These are phyloP conservation scores for Sporothrix sp. DNA, from an alignment of 2,329 filamentous ascomycete genomes.

Conservation along the genomic window DNA sequence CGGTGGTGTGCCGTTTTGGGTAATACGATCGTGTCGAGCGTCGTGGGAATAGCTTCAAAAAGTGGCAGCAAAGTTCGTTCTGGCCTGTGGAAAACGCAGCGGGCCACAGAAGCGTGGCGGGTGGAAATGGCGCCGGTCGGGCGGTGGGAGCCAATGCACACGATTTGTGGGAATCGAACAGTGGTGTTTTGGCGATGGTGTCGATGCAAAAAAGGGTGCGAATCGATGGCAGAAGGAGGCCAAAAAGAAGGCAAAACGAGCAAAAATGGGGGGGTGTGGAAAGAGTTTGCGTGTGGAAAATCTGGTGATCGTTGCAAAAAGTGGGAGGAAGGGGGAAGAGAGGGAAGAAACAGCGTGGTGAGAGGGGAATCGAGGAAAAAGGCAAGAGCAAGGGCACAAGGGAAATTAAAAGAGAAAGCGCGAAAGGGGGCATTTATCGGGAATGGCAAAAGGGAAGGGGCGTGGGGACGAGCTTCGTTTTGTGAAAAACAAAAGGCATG, in stretches of 20 bases:
- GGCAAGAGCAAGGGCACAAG: constrained; percentile 7
- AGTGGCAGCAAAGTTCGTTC: neutral
- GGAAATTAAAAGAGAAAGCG: constrained; percentile 10
- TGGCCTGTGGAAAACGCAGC: neutral
- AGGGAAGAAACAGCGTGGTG: constrained; percentile 12
- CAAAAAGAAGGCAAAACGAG: constrained; percentile 10
- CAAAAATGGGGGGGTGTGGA: constrained; percentile 18
- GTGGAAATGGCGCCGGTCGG: constrained; percentile 20
- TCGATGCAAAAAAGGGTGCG: constrained; percentile 12
- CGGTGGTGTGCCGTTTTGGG: constrained; percentile 2
- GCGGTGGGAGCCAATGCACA: constrained; percentile 23
- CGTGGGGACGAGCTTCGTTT: constrained; percentile 44
- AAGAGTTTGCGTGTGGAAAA: constrained; percentile 24
- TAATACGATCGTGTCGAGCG: constrained; percentile 1
- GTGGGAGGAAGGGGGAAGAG: neutral
- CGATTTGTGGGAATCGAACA: constrained; percentile 26
- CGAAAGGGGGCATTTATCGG: constrained; percentile 25
- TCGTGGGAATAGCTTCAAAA: constrained; percentile 16
- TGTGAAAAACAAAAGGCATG: constrained; percentile 21
- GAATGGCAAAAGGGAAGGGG: constrained; percentile 19
- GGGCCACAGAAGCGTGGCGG: constrained; percentile 5
- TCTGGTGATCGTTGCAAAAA: constrained; percentile 11
- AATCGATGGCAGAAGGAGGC: constrained; percentile 33
- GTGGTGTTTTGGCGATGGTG: constrained; percentile 28
- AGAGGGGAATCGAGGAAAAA: constrained; percentile 1